Base-by-base conservation (phyloP, 1,284 basidiomycete species). In the Exobasidium rhododendri region DNA sequence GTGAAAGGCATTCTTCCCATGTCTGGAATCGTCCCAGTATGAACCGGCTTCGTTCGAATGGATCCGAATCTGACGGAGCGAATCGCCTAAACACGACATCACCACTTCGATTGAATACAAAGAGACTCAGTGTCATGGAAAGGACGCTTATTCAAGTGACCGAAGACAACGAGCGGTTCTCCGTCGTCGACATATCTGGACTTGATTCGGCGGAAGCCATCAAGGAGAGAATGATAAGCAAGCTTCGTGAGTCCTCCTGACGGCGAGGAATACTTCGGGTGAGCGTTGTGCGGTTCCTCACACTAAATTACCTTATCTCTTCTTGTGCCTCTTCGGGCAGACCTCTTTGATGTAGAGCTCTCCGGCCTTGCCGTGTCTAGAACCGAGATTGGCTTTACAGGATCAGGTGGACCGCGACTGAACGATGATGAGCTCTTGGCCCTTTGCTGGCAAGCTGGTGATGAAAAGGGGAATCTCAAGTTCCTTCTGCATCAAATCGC, bases 101-200 rank as follows among this genome's bases (percentile, higher is more conserved):
- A 10, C 17, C 35, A 40, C 17, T 40, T 7, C 35, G 35, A 10
- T 11, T 14, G 11, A 29, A 35, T 47, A 30, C 22, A 14, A 29
- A 28, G 32, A 13, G 44, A 7, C 35, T 44, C n/a, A 47, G 40
- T 40, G 56, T 46, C 13, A 55, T 59, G 24, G 69, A 65, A 26
- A 64, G 69, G 20, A 72, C 75, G 7, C 64, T 77, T 14, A 79
- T 79, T 31, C 75, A 78, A 54, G 77, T 78, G 30, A 79, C 77
- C 28, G 72, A 74, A 32, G 77, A 79, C 69, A 79, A 79, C 56
- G 77, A 79, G 46, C 62, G 75, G 24, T 79, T 79, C 55, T 66
- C 75, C 4, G 77, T 79, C 26, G 76, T 79, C 22, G 77, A 78
- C 53, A 71, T 79, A 22, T 73, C 76, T 2, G 74, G 75, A 26